Evolutionary conservation across 2,329 filamentous ascomycete species (phyloP).

Genomic region (Penicillium olsonii): DNA sequence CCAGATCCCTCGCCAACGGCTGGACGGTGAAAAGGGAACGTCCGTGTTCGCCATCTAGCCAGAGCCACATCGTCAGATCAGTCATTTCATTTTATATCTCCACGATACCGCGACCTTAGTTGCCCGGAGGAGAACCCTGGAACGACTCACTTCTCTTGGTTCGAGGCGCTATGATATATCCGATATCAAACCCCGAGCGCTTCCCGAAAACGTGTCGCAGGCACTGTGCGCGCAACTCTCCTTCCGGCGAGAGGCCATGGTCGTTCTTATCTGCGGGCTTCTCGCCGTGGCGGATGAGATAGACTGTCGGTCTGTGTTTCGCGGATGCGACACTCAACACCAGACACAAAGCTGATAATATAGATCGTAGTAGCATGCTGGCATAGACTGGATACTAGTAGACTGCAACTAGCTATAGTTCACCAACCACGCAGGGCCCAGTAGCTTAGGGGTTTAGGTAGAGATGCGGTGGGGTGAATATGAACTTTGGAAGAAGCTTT

Average conservation of each 20-base stretch:
- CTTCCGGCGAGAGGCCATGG: constrained; percentile 27
- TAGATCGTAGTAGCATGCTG: constrained; percentile 5
- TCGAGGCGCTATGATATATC: constrained; percentile 31
- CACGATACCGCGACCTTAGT: not conserved
- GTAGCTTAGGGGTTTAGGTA: not conserved
- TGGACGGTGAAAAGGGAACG: constrained; percentile 27
- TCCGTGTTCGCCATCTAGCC: constrained; percentile 20
- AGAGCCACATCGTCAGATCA: constrained; percentile 2
- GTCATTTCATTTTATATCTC: not conserved
- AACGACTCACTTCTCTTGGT: constrained; percentile 26
- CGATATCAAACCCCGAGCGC: constrained; percentile 27
- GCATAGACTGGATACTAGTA: not conserved
- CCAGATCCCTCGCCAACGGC: constrained; percentile 31
- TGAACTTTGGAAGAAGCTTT: not conserved
- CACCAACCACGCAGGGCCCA: not conserved
- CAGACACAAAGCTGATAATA: not conserved
- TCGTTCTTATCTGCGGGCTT: constrained; percentile 26
- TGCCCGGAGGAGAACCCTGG: not conserved
- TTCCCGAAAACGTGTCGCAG: constrained; percentile 29
- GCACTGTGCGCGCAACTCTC: constrained; percentile 30
- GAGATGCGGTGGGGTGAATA: not conserved
- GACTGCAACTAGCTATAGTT: not conserved
- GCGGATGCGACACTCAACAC: constrained; percentile 3
- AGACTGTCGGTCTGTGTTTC: constrained; percentile 24
- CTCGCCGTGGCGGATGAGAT: constrained; percentile 35